Evolutionary conservation across 352 stramenopile genomes (phyloP), one percentile per base, ranked within the genome.

Genomic region (Blastocystis sp.): DNA sequence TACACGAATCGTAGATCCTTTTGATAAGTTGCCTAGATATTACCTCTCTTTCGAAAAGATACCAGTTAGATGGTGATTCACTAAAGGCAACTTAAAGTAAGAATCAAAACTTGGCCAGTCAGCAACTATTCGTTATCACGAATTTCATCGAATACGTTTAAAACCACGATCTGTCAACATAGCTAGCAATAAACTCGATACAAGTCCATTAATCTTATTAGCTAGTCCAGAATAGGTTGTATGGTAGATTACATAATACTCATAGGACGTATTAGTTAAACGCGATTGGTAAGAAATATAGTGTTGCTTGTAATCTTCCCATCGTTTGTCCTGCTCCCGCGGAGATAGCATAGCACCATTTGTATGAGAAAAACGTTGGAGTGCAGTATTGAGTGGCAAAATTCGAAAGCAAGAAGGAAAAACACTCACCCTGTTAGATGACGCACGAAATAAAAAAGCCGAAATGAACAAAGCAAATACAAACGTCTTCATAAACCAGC

Each of bases 61-160:
- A 41, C 59, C 73, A 66, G 50, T 84, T 84, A 3, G 20, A 64
- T 84, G 73, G 39, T 84, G 73, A 53, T 29, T 41, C 9, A 54
- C 73, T 8, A 84, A 39, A 64, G 26, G 73, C 26, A 84, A 45
- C 20, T 66, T n/a, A 66, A 84, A 84, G 15, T 84, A 84, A 34
- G 73, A 84, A 84, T 84, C 73, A 64, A 84, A 84, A 45, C 73
- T 84, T 0, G 20, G 11, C 73, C 73, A 84, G 39, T 84, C 47
- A 68, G 59, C 53, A 64, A 84, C 73, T 84, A 84, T n/a, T 53
- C 18, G 1, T 34, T 34, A 18, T 29, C 3, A 26, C 20, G 0
- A 13, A 39, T 11, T 43, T 64, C 29, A 43, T 26, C 39, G 6
- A n/a, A 7, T 50, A 84, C 73, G 56, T 7, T 68, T 34, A 6